phyloP scores from a whole-genome alignment of 139 green algal species.

The Chlorella sorokiniana region DNA sequence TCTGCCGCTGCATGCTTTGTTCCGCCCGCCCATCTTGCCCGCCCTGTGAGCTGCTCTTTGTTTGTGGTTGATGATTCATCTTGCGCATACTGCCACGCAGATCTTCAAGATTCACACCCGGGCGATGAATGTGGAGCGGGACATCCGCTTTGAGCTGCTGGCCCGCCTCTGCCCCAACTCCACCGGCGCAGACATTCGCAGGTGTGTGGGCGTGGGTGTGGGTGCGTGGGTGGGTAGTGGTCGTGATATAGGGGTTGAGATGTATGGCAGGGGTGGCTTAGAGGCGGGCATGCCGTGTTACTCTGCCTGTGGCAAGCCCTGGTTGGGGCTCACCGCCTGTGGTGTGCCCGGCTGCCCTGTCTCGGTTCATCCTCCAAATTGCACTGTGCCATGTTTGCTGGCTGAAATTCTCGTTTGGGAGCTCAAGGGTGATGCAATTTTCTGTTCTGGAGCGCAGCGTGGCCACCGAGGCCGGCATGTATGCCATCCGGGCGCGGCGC shows the following conservation, averaged over 20 bases:
- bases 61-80: no score
- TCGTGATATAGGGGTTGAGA: neutral
- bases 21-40: neutral
- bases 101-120: constrained; percentile 99
- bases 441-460: constrained; percentile 57
- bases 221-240: neutral
- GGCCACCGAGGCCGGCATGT: constrained; percentile 98
- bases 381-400: neutral
- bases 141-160: constrained; percentile 96
- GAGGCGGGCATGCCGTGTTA: no score
- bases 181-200: constrained; percentile 95
- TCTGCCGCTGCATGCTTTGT: neutral
- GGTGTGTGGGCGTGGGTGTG: neutral
- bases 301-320: no score
- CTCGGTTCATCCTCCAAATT: no score
- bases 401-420: no score
- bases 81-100: neutral
- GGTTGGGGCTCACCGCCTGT: no score
- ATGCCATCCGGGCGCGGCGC: constrained; percentile 84
- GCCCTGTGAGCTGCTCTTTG: neutral
- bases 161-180: constrained; percentile 93
- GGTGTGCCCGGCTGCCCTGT: no score
- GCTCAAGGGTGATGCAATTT: no score
- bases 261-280: neutral
- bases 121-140: constrained; percentile 95